Base-by-base conservation (phyloP, 257 asterid species). In the Ajuga chamaepitys region DNA sequence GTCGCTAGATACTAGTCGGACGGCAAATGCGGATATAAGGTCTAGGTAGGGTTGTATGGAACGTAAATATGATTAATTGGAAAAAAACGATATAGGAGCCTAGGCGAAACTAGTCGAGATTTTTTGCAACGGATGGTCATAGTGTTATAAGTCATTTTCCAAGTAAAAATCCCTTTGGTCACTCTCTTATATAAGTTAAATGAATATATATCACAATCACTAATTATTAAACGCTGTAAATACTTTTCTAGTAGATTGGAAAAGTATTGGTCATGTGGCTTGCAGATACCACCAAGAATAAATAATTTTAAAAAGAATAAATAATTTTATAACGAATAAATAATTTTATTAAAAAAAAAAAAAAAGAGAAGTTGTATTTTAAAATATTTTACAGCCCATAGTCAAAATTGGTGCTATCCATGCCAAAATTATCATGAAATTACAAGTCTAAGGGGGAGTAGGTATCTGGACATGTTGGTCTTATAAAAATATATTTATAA, bases 181-280 rank as follows among this genome's bases (percentile, higher is more conserved):
- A 12, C 34, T 21, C 37, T 65, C 62, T 24, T 35, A 0, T 17
- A 34, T 65, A 40, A n/a, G 7, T 30, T 30, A 30, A 30, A 5
- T 30, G n/a, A 30, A 30, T 30, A 3, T 4, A 30, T 5, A 30
- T 30, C 37, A 30, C 37, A 30, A 30, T 30, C 37, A 30, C 7
- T 8, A 30, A 30, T 30, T 30, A 17, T 48, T 30, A 48, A 50
- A 52, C 24, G 35, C n/a, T 20, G n/a, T 13, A 1, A 10, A 3
- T 1, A 22, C 30, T 67, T 18, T 54, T 68, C 17, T 40, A 24
- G 75, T 18, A 57, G 73, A 69, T 56, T 54, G 45, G 58, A 77
- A 56, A 62, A 72, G 64, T 48, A 58, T 72, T 58, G 66, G 70
- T 45, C 55, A 32, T 64, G 65, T 34, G 70, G 53, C 53, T n/a